Evolutionary conservation across 169 alveolate genomes (phyloP), one percentile per base, ranked within the genome.

Genomic region (Babesia microti): DNA sequence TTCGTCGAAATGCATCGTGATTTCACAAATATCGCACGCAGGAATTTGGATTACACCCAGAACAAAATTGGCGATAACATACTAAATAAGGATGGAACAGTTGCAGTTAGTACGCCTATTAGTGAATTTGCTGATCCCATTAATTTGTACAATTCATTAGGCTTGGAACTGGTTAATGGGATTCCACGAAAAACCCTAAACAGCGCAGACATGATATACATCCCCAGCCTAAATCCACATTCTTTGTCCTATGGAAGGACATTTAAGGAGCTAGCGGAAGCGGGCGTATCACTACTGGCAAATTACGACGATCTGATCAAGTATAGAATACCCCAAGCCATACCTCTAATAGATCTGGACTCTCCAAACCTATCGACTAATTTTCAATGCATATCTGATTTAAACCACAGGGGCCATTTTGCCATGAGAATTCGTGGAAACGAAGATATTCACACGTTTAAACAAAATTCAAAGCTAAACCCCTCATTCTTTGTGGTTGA

Each of bases 81-180:
- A 15, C 48, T 65, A 14, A 65, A 65, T 33, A 68, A 61, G 7
- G 52, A 65, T 17, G 76, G 76, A 0, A 54, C 76, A 4, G 76
- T 65, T 1, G 76, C 70, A n/a, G 41, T 59, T 35, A 37, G 42
- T 18, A 40, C 52, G 0, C 41, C 44, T 6, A 22, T 48, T 2
- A 58, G 52, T 15, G 65, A 61, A 40, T n/a, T 35, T 1, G 14
- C 18, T 1, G 60, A 61, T 23, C 60, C 59, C 24, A 39, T 61
- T 30, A 54, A 41, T 1, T 32, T 61, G 9, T 61, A 61, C 59
- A 61, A 61, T 58, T 46, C 73, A 14, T 53, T 61, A n/a, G 52
- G 52, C 7, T 47, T 61, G 18, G 58, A 29, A 3, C 42, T 61
- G 57, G 30, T 12, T 26, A 46, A 61, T 22, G 73, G 73, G 3